These are phyloP conservation scores for Trametes cubensis DNA, from an alignment of 768 basidiomycete genomes.

Conservation along the genomic window DNA sequence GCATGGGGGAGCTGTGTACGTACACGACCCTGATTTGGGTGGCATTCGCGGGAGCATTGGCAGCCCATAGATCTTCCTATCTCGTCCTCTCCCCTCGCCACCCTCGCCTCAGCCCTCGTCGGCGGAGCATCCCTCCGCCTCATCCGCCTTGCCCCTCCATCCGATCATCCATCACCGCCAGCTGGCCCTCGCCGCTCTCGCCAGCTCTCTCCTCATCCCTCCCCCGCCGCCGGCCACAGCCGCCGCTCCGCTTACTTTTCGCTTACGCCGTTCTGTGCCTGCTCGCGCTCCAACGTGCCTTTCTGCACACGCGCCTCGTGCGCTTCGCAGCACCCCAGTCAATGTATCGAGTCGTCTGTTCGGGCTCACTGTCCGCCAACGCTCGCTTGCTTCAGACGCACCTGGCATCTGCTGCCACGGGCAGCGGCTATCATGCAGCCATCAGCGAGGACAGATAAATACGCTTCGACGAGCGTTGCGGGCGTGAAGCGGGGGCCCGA, in stretches of 20 bases:
- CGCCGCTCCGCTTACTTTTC: too few relatives aligned
- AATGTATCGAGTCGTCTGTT: constrained; percentile 1
- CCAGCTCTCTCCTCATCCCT: too few relatives aligned
- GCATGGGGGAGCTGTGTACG: constrained; percentile 22
- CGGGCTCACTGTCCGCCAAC: neutral
- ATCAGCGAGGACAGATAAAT: constrained; percentile 27
- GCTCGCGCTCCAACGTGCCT: too few relatives aligned
- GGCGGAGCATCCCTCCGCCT: neutral
- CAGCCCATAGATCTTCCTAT: constrained; percentile 7
- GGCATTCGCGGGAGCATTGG: constrained; percentile 28
- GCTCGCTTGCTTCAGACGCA: too few relatives aligned
- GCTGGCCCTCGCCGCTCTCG: too few relatives aligned
- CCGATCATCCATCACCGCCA: neutral
- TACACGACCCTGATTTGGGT: constrained; percentile 22
- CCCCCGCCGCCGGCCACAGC: too few relatives aligned
- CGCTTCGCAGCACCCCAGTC: too few relatives aligned
- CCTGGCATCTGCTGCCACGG: constrained; percentile 1
- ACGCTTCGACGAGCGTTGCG: constrained; percentile 18
- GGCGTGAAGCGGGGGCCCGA: constrained; percentile 4
- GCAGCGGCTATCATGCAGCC: constrained; percentile 25
- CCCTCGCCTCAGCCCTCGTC: neutral
- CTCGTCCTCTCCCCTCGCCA: constrained; percentile 5
- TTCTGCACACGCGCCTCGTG: too few relatives aligned
- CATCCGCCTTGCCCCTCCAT: neutral
- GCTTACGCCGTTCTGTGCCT: too few relatives aligned